A percentile compares a stretch with the other conserved stretches of the same genome.
Evolutionary conservation across 1,139 yeast genomes (phyloP).

Genomic region (Pneumocystis sp.): DNA sequence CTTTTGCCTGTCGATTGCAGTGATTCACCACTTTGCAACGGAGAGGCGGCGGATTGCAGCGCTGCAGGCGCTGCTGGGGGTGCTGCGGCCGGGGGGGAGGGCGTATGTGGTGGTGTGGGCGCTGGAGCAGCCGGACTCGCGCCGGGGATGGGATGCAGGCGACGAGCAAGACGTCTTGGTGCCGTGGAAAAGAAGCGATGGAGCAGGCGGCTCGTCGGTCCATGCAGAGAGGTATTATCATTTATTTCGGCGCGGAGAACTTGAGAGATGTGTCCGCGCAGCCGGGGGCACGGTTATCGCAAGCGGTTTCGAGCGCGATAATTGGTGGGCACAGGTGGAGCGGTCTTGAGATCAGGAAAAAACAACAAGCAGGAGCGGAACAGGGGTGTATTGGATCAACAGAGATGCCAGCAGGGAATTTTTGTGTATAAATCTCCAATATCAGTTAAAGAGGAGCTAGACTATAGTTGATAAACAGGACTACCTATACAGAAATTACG

Average conservation of each 20-base stretch:
- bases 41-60: constrained; percentile 64
- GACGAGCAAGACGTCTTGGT: constrained; percentile 88
- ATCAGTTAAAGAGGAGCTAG: too few species aligned
- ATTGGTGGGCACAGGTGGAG: constrained; percentile 57
- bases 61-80: constrained; percentile 47
- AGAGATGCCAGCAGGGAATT: too few species aligned
- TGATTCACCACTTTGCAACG: constrained; percentile 88
- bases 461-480: too few species aligned
- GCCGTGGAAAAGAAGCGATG: constrained; percentile 46
- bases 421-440: too few species aligned
- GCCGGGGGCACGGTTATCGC: constrained; percentile 58
- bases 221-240: constrained; percentile 51
- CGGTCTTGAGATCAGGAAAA: background rate
- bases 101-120: constrained; percentile 93
- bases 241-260: constrained; percentile 67
- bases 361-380: background rate
- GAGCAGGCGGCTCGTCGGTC: background rate
- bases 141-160: constrained; percentile 78
- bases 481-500: too few species aligned
- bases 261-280: constrained; percentile 45
- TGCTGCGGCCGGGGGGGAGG: constrained; percentile 45
- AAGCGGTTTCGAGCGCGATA: constrained; percentile 81
- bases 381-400: background rate
- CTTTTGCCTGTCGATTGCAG: constrained; percentile 91
- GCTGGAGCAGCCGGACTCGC: constrained; percentile 68